Evolutionary conservation across 768 basidiomycete genomes (phyloP), one percentile per base, ranked within the genome.

Genomic region (Suillus subaureus): DNA sequence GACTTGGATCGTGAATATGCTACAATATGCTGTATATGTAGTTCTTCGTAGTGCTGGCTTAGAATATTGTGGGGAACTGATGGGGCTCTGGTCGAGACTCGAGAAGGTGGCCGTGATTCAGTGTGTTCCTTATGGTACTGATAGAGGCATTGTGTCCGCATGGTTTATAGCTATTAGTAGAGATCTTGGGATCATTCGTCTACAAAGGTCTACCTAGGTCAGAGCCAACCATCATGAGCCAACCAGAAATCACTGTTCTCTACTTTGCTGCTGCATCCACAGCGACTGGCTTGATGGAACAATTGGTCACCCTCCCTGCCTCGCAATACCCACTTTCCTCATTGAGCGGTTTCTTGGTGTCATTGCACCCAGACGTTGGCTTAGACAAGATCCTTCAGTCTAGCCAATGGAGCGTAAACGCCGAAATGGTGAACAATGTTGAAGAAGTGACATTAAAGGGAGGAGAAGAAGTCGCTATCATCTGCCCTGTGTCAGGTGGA

Each of bases 401-500:
- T 39, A 89, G 88, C 69, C 84, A 84, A 73, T 93, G 93, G 92
- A 92, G 92, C 70, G 90, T 94, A 15, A 80, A 93, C 70, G 89
- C 83, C 61, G 91, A 92, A 77, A 93, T 93, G 90, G 83, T 92
- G 2, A 86, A 89, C 15, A 81, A 88, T 66, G 82, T 83, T 3
- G 77, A 79, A n/a, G 66, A 67, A 1, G 77, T 85, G 23, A 64
- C 78, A 15, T 74, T 94, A 55, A 81, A 75, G 54, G 90, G 90
- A 13, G 92, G 91, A 26, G 91, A 94, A 74, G 89, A 91, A 70
- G 85, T 93, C 9, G 91, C 88, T 16, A 82, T 94, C 31, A 94
- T 94, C 51, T 90, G 89, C 69, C 92, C 91, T 11, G 92, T 94
- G 0, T 92, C 90, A 61, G 93, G 93, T 6, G 92, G 92, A 39